Evolutionary conservation across 805 yeast genomes (phyloP).

Genomic region (Wickerhamiella siamensis): DNA sequence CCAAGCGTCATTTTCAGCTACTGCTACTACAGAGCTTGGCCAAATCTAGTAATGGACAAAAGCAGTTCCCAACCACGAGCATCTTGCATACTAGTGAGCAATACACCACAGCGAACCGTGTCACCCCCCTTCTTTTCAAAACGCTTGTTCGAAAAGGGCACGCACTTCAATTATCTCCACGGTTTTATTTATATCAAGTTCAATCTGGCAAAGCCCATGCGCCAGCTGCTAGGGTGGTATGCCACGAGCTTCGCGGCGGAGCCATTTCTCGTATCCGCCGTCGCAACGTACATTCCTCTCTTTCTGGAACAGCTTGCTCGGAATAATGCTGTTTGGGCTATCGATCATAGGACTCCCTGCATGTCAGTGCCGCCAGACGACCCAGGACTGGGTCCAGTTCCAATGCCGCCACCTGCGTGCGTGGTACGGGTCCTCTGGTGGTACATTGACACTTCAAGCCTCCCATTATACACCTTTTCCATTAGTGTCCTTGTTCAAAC

Average conservation of each 20-base stretch:
- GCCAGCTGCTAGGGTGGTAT: slow-evolving; percentile 41
- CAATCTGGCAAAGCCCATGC: no score
- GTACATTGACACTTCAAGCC: slow-evolving; percentile 57
- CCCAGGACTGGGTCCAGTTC: slow-evolving; percentile 17
- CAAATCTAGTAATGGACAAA: no score
- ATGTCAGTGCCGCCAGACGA: slow-evolving; percentile 11
- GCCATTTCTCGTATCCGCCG: slow-evolving; percentile 66
- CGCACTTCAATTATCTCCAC: no score
- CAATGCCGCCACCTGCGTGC: slow-evolving; percentile 28
- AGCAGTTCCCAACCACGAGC: no score
- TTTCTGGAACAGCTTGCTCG: slow-evolving; percentile 59
- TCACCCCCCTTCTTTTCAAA: no score
- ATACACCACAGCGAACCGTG: no score
- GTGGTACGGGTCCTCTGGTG: slow-evolving; percentile 33
- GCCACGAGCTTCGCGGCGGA: slow-evolving; percentile 62
- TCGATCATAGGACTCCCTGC: slow-evolving; percentile 48
- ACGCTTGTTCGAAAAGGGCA: no score
- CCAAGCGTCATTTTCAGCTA: no score
- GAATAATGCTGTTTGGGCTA: slow-evolving; percentile 48
- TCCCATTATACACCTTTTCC: slow-evolving; percentile 62
- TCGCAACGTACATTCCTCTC: slow-evolving; percentile 64
- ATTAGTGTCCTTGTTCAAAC: slow-evolving; percentile 61
- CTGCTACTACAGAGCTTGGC: no score
- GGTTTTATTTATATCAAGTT: no score
- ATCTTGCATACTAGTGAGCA: no score